Evolutionary conservation across 2,329 filamentous ascomycete genomes (phyloP), one percentile per base, ranked within the genome.

Genomic region (Byssothecium circinans): DNA sequence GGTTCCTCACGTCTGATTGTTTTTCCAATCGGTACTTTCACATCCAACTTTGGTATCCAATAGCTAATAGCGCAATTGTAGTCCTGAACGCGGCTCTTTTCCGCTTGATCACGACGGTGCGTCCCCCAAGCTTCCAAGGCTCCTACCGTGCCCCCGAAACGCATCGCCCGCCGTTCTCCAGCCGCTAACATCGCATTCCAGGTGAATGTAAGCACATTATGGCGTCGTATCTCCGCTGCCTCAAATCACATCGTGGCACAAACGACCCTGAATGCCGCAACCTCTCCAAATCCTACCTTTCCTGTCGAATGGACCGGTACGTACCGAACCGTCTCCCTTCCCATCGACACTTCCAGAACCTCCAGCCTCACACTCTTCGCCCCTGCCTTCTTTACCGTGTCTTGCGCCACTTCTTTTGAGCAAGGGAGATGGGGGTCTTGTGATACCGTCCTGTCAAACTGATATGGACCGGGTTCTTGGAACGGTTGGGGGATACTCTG

Each of bases 201-300:
- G 89, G 90, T 65, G 94, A 99, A 77, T 99, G 94, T 80, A 96
- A 92, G 70, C 78, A 86, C 49, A 82, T 95, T 56, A 97, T 97
- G 83, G 81, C 81, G 48, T 80, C 80, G 43, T 99, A 99, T 67
- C 81, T 99, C 39, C 80, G 82, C 49, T 99, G 94, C 71, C 86
- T 99, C 68, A 94, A 91, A 69, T 86, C 83, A 53, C 85, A 87
- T 54, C 84, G 84, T 59, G 94, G 94, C 19, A 82, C 88, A 61
- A 97, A 97, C 68, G 88, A 94, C 56, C 81, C 89, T 52, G 85
- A 89, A 65, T 99, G 94, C 70, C 86, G 94, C 47, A 78, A 83
- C 64, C 74, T 96, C 45, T 91, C 91, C 50, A 97, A 96, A 75
- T 81, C 84, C 23, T 99, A 99, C 71, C 77, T 99, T 44, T 78